A percentile compares a stretch with the other conserved stretches of the same genome.
phyloP scores from a whole-genome alignment of 2,329 filamentous ascomycete genomes.

The Neofusicoccum parvum region DNA sequence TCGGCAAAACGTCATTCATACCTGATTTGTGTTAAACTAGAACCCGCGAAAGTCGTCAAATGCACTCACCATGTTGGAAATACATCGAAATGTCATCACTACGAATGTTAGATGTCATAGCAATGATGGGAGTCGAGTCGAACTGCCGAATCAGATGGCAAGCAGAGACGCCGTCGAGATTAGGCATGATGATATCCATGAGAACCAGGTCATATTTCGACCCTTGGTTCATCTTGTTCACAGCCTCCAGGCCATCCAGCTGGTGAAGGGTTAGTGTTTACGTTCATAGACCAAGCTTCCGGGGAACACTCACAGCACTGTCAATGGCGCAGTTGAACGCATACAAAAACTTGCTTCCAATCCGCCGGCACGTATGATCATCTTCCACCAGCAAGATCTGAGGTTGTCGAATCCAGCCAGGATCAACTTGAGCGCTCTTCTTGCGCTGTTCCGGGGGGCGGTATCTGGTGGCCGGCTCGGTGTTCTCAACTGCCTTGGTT shows the following conservation, averaged over 20 bases:
- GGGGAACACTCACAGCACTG: constrained; percentile 56
- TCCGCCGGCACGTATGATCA: constrained; percentile 66
- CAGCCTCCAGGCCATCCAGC: constrained; percentile 87
- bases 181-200: constrained; percentile 85
- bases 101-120: constrained; percentile 98
- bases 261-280: constrained; percentile 44
- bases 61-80: constrained; percentile 82
- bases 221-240: constrained; percentile 75
- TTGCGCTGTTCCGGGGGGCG: constrained; percentile 46
- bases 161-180: constrained; percentile 90
- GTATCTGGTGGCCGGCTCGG: constrained; percentile 35
- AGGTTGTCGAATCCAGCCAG: constrained; percentile 68
- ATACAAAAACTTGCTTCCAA: constrained; percentile 67
- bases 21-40: constrained; percentile 55
- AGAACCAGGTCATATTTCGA: constrained; percentile 64
- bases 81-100: constrained; percentile 97
- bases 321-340: constrained; percentile 67
- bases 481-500: constrained; percentile 60
- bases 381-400: constrained; percentile 90
- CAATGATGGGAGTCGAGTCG: constrained; percentile 84
- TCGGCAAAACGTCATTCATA: constrained; percentile 96
- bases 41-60: not conserved
- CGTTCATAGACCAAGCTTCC: not conserved
- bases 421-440: constrained; percentile 63
- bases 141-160: constrained; percentile 92